Conservation (phyloP, 805 yeast genomes). For the Hanseniaspora clermontiae region DNA sequence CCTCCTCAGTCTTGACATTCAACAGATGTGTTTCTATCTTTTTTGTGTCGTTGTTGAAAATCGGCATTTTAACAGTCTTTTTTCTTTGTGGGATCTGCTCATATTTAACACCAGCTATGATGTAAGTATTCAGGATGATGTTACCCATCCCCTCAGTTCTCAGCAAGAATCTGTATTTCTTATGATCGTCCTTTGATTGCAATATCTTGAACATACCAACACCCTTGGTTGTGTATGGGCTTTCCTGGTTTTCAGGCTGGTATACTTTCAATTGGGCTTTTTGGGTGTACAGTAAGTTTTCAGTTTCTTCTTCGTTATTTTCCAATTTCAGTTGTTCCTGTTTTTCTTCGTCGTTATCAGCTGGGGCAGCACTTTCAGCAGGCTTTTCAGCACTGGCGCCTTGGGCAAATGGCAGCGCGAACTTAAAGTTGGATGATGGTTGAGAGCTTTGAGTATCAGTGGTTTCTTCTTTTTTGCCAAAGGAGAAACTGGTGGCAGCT, state of each 20-base stretch:
- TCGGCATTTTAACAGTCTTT: slow-evolving; percentile 54
- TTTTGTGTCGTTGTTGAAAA: slow-evolving; percentile 39
- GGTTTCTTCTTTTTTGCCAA: slow-evolving; percentile 10
- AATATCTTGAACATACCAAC: slow-evolving; percentile 72
- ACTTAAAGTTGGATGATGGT: slow-evolving; percentile 27
- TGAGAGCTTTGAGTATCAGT: slow-evolving; percentile 4
- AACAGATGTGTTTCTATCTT: slow-evolving; percentile 54
- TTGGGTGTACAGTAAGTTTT: slow-evolving; percentile 48
- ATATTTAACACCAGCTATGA: slow-evolving; percentile 49
- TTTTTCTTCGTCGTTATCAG: slow-evolving; percentile 25
- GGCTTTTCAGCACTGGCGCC: slow-evolving; percentile 17
- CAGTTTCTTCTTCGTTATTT: slow-evolving; percentile 72
- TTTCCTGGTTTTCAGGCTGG: slow-evolving; percentile 36
- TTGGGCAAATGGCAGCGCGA: slow-evolving; percentile 27
- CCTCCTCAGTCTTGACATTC: slow-evolving; percentile 47
- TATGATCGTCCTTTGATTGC: slow-evolving; percentile 41
- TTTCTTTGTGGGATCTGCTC: slow-evolving; percentile 41
- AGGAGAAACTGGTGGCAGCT: slow-evolving; percentile 8
- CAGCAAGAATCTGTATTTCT: slow-evolving; percentile 56
- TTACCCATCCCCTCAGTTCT: slow-evolving; percentile 85
- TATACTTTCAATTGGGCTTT: slow-evolving; percentile 60
- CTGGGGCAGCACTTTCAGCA: slow-evolving; percentile 15
- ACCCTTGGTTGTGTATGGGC: slow-evolving; percentile 52
- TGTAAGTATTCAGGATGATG: slow-evolving; percentile 55
- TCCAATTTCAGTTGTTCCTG: slow-evolving; percentile 39